These are phyloP conservation scores for Erysimum cheiri DNA, from an alignment of 441 rosid genomes.

Conservation along the genomic window DNA sequence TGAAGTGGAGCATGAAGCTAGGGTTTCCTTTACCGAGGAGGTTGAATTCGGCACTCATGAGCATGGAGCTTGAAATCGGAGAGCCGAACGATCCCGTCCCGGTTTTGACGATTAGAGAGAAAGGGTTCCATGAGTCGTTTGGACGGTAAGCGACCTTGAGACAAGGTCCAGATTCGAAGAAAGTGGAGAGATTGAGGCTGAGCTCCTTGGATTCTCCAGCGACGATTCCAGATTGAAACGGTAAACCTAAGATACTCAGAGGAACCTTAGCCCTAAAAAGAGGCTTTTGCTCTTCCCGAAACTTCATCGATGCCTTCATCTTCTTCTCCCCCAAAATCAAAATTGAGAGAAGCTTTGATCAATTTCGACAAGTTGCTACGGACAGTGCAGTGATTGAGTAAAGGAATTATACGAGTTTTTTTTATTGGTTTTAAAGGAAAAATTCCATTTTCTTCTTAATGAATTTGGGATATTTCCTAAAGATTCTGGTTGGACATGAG, in stretches of 20 bases:
- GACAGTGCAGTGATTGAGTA: slow-evolving; percentile 23
- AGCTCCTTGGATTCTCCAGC: slow-evolving; percentile 90
- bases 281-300: slow-evolving; percentile 88
- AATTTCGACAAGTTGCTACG: not conserved
- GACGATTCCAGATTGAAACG: slow-evolving; percentile 82
- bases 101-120: slow-evolving; percentile 79
- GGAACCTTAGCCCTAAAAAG: slow-evolving; percentile 82
- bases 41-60: slow-evolving; percentile 90
- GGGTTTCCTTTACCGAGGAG: slow-evolving; percentile 70
- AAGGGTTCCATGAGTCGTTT: slow-evolving; percentile 77
- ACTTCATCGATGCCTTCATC: slow-evolving; percentile 92
- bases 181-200: slow-evolving; percentile 72
- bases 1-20: slow-evolving; percentile 84
- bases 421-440: not conserved
- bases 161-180: slow-evolving; percentile 83
- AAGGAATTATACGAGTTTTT: not conserved
- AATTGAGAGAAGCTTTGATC: not conserved
- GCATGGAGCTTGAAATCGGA: slow-evolving; percentile 66
- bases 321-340: not conserved
- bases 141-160: slow-evolving; percentile 88
- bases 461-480: not conserved
- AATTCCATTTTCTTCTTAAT: not conserved
- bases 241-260: slow-evolving; percentile 68
- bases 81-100: slow-evolving; percentile 87
- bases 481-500: slow-evolving; percentile 28